Base-by-base conservation (phyloP, 148 eudicot genomes). In the Rhododendron ovatum region DNA sequence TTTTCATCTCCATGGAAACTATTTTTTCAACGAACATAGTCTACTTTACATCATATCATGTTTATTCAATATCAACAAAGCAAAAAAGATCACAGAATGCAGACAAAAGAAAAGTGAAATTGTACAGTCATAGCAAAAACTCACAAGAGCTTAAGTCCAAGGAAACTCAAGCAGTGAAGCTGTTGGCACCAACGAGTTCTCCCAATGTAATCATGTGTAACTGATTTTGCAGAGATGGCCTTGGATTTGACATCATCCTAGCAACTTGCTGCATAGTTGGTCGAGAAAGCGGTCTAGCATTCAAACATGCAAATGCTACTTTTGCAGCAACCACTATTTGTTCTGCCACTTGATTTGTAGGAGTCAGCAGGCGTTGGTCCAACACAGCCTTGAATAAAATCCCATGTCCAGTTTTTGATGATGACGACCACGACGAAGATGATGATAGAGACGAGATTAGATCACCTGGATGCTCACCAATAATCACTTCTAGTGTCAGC, bases 181-280 rank as follows among this genome's bases (percentile, higher is more conserved):
- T 18, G 13, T 22, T 11, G 22, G 33, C 14, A 51, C 14, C 41
- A 81, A 41, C 1, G 1, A 30, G 47, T 37, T 81, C 24, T 4
- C 71, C 71, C 10, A 81, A 17, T 37, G 83, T 18, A 33, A 57
- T 81, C 71, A 3, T 0, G 47, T 33, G 45, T 1, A 81, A 57
- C 0, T 22, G 30, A 35, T 1, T 81, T 53, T 8, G 47, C 47
- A 81, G 28, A 30, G 83, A 18, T 57, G 71, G 47, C 28, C 28
- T 81, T 55, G 5, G 48, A 39, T 57, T 59, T 20, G 50, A 82
- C 1, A 82, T 9, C 84, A 3, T 39, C 43, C 24, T 37, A 0
- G 73, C 24, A 13, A 82, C 12, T 57, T 82, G 71, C 22, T 26
- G 50, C 84, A 82, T 82, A 28, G 73, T 82, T 35, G 84, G 84